phyloP scores from a whole-genome alignment of 495 filamentous ascomycete genomes.

The Tuber brumale region DNA sequence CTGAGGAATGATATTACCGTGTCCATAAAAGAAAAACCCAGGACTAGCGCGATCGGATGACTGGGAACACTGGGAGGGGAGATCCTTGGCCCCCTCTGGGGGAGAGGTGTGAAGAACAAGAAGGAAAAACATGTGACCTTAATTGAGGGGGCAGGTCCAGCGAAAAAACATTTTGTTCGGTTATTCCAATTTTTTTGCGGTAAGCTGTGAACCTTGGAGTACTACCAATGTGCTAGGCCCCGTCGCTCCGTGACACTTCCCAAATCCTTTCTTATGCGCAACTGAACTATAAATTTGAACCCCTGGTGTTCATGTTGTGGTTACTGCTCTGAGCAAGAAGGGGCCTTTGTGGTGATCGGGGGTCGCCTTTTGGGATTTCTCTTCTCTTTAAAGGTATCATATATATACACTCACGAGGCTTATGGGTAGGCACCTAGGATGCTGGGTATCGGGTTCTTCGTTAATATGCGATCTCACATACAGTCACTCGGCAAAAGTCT shows the following conservation, averaged over 20 bases:
- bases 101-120: no score
- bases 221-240: not conserved
- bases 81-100: no score
- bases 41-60: no score
- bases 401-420: not conserved
- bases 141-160: no score
- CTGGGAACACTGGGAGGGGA: no score
- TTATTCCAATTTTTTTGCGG: no score
- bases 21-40: no score
- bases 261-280: not conserved
- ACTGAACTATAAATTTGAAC: not conserved
- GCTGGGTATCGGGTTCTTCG: not conserved
- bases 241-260: not conserved
- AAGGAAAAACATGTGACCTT: no score
- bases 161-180: no score
- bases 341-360: not conserved
- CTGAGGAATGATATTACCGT: no score
- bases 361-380: not conserved
- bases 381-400: not conserved
- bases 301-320: not conserved
- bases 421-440: not conserved
- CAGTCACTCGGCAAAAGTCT: no score
- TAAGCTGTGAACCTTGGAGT: not conserved
- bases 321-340: not conserved
- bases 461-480: not conserved